phyloP scores from a whole-genome alignment of 352 stramenopile species.

The Phytophthora hibernalis region DNA sequence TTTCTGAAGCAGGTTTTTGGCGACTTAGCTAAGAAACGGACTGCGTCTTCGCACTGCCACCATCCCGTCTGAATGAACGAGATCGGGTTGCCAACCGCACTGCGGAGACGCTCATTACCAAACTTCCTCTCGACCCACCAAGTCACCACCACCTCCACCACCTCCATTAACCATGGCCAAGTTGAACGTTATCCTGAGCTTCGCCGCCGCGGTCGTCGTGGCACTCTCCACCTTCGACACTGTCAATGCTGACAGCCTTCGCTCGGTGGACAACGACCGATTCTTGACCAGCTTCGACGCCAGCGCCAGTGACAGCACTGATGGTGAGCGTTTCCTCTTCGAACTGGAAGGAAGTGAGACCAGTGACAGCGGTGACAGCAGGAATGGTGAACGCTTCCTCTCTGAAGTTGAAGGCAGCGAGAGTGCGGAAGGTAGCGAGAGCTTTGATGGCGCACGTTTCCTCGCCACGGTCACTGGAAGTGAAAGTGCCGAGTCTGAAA shows the following conservation, averaged over 20 bases:
- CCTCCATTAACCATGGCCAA: slow-evolving; percentile 30
- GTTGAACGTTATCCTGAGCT: slow-evolving; percentile 35
- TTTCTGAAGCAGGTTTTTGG: no score
- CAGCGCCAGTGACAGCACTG: slow-evolving; percentile 18
- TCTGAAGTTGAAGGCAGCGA: slow-evolving; percentile 5
- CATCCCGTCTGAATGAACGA: neutral
- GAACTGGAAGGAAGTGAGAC: slow-evolving; percentile 27
- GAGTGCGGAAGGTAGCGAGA: slow-evolving; percentile 10
- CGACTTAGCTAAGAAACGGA: neutral
- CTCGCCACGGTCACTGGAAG: neutral
- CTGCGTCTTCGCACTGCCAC: neutral
- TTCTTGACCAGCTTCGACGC: slow-evolving; percentile 11
- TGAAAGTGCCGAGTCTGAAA: slow-evolving; percentile 1
- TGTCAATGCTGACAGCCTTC: slow-evolving; percentile 22
- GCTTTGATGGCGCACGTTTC: neutral
- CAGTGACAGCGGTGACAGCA: neutral
- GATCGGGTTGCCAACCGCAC: neutral
- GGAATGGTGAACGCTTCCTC: neutral
- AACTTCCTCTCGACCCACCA: neutral
- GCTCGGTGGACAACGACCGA: neutral
- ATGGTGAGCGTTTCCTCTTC: slow-evolving; percentile 25
- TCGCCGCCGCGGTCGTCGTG: slow-evolving; percentile 15
- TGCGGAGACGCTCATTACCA: neutral
- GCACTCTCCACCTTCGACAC: slow-evolving; percentile 19
- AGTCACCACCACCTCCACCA: neutral